Evolutionary conservation across 73 alveolate species (phyloP).

Genomic region (Paramecium biaurelia): DNA sequence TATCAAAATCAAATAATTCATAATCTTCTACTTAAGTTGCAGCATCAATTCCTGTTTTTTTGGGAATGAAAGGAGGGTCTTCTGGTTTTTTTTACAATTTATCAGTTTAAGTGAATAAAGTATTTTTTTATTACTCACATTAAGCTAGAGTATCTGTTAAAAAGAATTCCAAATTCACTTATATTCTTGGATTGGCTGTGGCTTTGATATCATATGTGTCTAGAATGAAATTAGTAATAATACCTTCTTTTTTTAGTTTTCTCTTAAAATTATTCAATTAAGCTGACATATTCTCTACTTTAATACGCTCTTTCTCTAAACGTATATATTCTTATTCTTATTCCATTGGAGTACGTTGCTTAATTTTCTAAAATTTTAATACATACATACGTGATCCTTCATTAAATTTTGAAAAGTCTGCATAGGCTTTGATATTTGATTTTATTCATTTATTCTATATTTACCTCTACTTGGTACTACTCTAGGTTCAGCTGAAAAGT

Average conservation of each 20-base stretch:
- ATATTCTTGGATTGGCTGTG: slow-evolving; percentile 89
- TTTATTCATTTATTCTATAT: slow-evolving; percentile 61
- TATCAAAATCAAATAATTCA: slow-evolving; percentile 94
- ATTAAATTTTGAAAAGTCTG: slow-evolving; percentile 56
- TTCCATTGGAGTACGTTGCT: slow-evolving; percentile 58
- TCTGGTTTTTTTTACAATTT: slow-evolving; percentile 91
- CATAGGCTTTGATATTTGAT: slow-evolving; percentile 57
- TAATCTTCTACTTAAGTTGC: slow-evolving; percentile 95
- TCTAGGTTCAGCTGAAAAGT: slow-evolving; percentile 69
- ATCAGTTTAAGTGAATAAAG: slow-evolving; percentile 92
- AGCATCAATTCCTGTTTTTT: slow-evolving; percentile 98
- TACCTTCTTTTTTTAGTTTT: slow-evolving; percentile 68
- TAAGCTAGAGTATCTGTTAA: slow-evolving; percentile 76
- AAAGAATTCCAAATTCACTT: slow-evolving; percentile 86
- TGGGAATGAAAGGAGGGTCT: slow-evolving; percentile 92
- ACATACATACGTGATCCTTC: slow-evolving; percentile 64
- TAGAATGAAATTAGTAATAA: not conserved
- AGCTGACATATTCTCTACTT: slow-evolving; percentile 68
- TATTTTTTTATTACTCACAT: slow-evolving; percentile 67
- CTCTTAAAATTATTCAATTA: slow-evolving; percentile 75
- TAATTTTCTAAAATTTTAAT: slow-evolving; percentile 54
- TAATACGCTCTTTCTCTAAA: slow-evolving; percentile 66
- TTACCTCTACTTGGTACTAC: slow-evolving; percentile 68
- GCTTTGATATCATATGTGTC: slow-evolving; percentile 89
- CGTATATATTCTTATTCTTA: slow-evolving; percentile 66